These are phyloP conservation scores for Saturnispora silvae DNA, from an alignment of 805 yeast genomes.

Conservation along the genomic window DNA sequence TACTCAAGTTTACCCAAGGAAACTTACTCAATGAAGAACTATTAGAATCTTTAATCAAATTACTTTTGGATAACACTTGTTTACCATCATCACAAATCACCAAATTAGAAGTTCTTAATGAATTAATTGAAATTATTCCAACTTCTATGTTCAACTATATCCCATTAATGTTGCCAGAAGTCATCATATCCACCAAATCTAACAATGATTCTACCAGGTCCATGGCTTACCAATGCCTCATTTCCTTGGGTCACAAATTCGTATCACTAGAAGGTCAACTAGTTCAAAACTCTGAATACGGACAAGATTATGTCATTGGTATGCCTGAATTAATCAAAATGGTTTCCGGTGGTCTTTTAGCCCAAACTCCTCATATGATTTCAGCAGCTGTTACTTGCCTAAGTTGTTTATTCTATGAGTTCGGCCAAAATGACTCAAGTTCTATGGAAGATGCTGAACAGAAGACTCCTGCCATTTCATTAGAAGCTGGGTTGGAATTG, in stretches of 20 bases:
- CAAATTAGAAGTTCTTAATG: conserved; percentile 57
- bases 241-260: conserved; percentile 76
- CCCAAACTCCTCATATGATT: conserved; percentile 89
- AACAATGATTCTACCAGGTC: conserved; percentile 87
- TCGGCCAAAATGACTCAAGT: no score
- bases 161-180: conserved; percentile 76
- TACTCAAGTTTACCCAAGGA: conserved; percentile 60
- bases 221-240: conserved; percentile 62
- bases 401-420: conserved; percentile 80
- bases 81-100: conserved; percentile 72
- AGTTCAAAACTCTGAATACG: conserved; percentile 54
- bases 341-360: conserved; percentile 94
- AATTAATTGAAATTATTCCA: conserved; percentile 55
- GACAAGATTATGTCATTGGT: conserved; percentile 49
- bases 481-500: conserved; percentile 57
- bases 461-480: conserved; percentile 47
- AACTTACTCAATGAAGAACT: conserved; percentile 39
- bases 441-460: no score
- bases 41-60: conserved; percentile 46
- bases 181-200: conserved; percentile 83
- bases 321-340: conserved; percentile 81
- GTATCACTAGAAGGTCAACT: conserved; percentile 44
- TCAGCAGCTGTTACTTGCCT: conserved; percentile 92
- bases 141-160: conserved; percentile 57
- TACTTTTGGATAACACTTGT: conserved; percentile 48